Conservation (phyloP, 345 rosid species). For the Boechera divaricarpa region DNA sequence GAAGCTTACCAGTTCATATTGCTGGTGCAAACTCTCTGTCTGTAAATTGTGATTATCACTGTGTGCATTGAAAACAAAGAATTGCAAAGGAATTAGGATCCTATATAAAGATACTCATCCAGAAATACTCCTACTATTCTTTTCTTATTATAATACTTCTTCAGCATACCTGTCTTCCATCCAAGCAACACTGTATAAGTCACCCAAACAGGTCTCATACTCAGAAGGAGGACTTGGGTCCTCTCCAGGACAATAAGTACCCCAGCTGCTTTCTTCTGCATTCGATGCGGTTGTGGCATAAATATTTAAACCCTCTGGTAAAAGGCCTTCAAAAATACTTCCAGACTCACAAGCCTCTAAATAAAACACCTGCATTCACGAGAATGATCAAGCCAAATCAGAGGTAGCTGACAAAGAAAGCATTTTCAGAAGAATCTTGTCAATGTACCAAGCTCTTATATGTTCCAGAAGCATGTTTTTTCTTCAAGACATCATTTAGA, state of each 20-base stretch:
- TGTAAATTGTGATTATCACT: constrained; percentile 78
- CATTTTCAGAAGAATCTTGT: constrained; percentile 17
- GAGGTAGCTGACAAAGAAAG: not conserved
- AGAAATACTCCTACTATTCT: not conserved
- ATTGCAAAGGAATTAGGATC: not conserved
- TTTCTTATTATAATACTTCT: not conserved
- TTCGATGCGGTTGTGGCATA: constrained; percentile 97
- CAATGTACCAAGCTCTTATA: constrained; percentile 77
- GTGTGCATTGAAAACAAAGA: constrained; percentile 47
- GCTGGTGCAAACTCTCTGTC: constrained; percentile 77
- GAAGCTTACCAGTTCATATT: constrained; percentile 71
- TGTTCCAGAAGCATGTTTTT: constrained; percentile 84
- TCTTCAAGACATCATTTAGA: constrained; percentile 70
- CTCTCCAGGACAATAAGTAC: constrained; percentile 97
- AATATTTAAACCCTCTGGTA: constrained; percentile 84
- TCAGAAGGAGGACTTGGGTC: constrained; percentile 84
- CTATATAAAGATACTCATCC: not conserved
- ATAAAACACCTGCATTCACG: constrained; percentile 75
- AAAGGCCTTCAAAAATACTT: constrained; percentile 98
- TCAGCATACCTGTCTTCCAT: constrained; percentile 92
- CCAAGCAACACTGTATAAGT: constrained; percentile 96
- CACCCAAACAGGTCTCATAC: constrained; percentile 96
- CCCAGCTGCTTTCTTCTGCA: constrained; percentile 97
- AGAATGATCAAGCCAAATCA: not conserved
- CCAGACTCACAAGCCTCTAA: constrained; percentile 99